Conservation (phyloP, 1,284 basidiomycete species). For the Trichosporon ovoides region DNA sequence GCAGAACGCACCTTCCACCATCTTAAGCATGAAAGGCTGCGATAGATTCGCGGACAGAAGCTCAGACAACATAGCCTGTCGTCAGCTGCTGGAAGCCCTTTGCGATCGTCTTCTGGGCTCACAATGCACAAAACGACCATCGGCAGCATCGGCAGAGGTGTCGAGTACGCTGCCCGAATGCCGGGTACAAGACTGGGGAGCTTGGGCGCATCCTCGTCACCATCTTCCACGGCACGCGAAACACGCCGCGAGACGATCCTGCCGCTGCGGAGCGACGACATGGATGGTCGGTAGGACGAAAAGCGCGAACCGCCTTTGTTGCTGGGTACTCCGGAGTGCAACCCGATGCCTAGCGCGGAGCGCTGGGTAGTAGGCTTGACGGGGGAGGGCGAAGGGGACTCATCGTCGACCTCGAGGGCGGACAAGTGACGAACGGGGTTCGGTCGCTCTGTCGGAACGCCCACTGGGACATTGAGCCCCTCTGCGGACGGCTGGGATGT, state of each 20-base stretch:
- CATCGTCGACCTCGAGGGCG: slow-evolving; percentile 7
- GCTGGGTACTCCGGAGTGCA: background rate
- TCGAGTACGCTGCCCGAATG: slow-evolving; percentile 52
- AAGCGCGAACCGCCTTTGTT: background rate
- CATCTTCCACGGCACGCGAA: slow-evolving; percentile 12
- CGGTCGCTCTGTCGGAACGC: background rate
- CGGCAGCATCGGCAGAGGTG: slow-evolving; percentile 76
- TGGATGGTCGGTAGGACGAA: slow-evolving; percentile 2
- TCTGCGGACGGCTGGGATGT: background rate
- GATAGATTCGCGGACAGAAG: slow-evolving; percentile 86
- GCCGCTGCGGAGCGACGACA: slow-evolving; percentile 5
- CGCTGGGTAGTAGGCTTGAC: slow-evolving; percentile 7
- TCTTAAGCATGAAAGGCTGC: slow-evolving; percentile 80
- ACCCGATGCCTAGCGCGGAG: slow-evolving; percentile 4
- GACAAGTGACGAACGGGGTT: background rate
- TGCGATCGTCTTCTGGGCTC: slow-evolving; percentile 35
- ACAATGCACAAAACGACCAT: slow-evolving; percentile 90
- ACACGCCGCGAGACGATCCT: slow-evolving; percentile 11
- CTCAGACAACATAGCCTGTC: slow-evolving; percentile 83
- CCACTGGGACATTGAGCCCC: no score
- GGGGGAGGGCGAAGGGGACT: slow-evolving; percentile 6
- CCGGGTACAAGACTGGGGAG: slow-evolving; percentile 46
- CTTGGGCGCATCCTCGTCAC: slow-evolving; percentile 33
- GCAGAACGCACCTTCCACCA: slow-evolving; percentile 69
- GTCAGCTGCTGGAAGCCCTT: background rate